phyloP scores from a whole-genome alignment of 305 asterid genomes.

The Rubia tinctorum region DNA sequence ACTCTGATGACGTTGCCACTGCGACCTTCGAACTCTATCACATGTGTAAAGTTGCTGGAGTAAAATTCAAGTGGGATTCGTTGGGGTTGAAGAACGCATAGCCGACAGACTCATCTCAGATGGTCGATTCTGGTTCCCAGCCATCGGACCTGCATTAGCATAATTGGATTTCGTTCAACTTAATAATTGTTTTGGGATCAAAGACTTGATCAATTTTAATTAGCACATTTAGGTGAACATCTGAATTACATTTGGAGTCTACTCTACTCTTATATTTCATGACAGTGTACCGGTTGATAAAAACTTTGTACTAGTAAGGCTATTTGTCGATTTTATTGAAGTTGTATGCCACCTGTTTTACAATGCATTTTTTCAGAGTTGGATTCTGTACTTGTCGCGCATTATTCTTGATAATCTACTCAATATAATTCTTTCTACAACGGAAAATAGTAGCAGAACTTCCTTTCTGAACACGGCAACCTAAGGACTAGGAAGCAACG shows the following conservation, averaged over 20 bases:
- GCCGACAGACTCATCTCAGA: too few relatives aligned
- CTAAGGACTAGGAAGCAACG: background rate
- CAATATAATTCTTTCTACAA: background rate
- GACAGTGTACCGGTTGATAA: background rate
- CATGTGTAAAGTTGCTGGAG: background rate
- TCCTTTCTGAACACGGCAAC: background rate
- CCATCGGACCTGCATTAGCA: background rate
- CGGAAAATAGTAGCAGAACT: background rate
- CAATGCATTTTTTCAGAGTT: background rate
- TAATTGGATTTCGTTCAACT: background rate
- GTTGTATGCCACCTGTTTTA: background rate
- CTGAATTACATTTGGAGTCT: background rate
- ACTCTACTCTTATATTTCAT: background rate
- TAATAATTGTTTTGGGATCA: background rate
- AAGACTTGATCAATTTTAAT: background rate
- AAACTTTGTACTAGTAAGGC: background rate
- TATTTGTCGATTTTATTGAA: background rate
- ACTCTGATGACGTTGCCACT: slow-evolving; percentile 6
- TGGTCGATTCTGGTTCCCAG: too few relatives aligned
- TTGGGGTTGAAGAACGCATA: background rate
- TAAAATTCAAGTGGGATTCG: background rate
- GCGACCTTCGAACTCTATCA: background rate
- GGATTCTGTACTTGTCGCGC: background rate
- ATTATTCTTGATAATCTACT: background rate
- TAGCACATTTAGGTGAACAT: background rate